Base-by-base conservation (phyloP, 257 asterid genomes). In the Eucommia ulmoides region DNA sequence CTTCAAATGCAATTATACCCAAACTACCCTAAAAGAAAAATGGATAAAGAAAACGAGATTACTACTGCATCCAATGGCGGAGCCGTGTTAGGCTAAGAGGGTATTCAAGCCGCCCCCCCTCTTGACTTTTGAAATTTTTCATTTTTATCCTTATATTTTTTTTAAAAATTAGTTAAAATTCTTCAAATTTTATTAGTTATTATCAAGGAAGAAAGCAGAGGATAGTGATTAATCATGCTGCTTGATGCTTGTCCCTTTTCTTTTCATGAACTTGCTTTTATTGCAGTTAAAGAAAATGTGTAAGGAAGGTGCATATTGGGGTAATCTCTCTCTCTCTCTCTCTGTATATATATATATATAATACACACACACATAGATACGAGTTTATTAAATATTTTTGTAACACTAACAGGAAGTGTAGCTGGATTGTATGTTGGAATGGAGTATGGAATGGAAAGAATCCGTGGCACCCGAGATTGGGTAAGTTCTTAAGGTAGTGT, bases 281-380 rank as follows among this genome's bases (percentile, higher is more conserved):
- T 56, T 73, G 65, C 91, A 87, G 97, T 70, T 87, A 58, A 87
- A 77, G 79, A 84, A 69, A 60, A 81, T 88, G 97, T 88, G 97
- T 20, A 81, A 71, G 61, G 95, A 88, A 69, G 93, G 88, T 51
- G 97, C 88, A 62, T 81, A 79, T 60, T 83, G 97, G 97, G 97
- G 97, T 87, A 52, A 69, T n/a, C n/a, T n/a, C n/a, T n/a, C n/a
- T n/a, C n/a, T n/a, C n/a, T n/a, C n/a, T n/a, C n/a, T n/a, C n/a
- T n/a, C n/a, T n/a, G n/a, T n/a, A n/a, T n/a, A n/a, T n/a, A n/a
- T n/a, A n/a, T n/a, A n/a, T n/a, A n/a, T n/a, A n/a, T n/a, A n/a
- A n/a, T n/a, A n/a, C n/a, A n/a, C n/a, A n/a, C n/a, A n/a, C n/a
- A n/a, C n/a, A n/a, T n/a, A n/a, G n/a, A 35, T 20, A 23, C 16